A percentile compares a stretch with the other conserved stretches of the same genome.
Evolutionary conservation across 441 rosid species (phyloP).

Genomic region (Syzygium malaccense): DNA sequence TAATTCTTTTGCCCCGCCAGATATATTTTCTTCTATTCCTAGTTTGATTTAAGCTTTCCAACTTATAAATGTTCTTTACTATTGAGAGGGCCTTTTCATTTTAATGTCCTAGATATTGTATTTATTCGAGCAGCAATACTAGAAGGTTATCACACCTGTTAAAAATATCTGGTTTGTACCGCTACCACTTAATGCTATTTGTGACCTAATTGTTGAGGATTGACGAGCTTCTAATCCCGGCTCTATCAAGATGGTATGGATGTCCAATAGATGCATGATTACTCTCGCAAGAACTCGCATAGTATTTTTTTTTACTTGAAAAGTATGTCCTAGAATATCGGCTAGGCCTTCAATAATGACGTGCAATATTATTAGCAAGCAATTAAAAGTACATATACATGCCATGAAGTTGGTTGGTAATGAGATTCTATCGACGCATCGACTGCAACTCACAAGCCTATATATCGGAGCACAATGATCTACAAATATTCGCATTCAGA

Average conservation of each 20-base stretch:
- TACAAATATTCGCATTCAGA: too few relatives aligned
- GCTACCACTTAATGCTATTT: background rate
- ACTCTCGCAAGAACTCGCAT: background rate
- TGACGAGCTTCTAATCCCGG: background rate
- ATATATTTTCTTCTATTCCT: background rate
- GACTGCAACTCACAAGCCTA: too few relatives aligned
- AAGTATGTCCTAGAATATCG: background rate
- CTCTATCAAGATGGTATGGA: background rate
- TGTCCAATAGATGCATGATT: background rate
- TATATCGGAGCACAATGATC: too few relatives aligned
- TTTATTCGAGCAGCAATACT: background rate
- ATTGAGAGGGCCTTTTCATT: background rate
- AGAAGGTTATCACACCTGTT: background rate
- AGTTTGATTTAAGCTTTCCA: background rate
- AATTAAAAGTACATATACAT: too few relatives aligned
- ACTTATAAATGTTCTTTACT: background rate
- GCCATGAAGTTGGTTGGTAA: too few relatives aligned
- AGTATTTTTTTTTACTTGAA: background rate
- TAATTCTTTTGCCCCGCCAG: background rate
- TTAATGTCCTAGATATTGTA: background rate
- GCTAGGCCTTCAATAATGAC: background rate
- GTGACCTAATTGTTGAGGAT: background rate
- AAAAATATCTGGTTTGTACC: background rate
- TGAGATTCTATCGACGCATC: too few relatives aligned
- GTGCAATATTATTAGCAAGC: too few relatives aligned